These are phyloP conservation scores for Penicillium sp. DNA, from an alignment of 2,329 filamentous ascomycete species.

Conservation along the genomic window DNA sequence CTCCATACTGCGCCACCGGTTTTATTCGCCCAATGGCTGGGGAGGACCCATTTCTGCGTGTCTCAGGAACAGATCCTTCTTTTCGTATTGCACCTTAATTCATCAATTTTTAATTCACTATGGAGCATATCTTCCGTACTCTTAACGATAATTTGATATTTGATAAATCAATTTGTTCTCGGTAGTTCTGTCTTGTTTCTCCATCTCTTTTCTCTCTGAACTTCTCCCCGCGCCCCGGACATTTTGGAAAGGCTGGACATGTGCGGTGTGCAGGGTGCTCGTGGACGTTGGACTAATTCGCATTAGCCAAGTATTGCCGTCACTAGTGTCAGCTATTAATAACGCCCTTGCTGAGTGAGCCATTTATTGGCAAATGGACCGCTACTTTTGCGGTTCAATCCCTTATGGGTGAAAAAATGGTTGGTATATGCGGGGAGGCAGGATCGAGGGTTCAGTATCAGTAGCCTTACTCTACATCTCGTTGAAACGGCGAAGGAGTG, in stretches of 20 bases:
- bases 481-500: neutral
- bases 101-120: too few species aligned
- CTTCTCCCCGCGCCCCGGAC: neutral
- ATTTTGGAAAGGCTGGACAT: neutral
- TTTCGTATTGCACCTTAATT: too few species aligned
- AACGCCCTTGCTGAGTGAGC: conserved; percentile 6
- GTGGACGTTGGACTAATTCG: conserved; percentile 8
- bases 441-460: conserved; percentile 11
- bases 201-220: neutral
- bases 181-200: too few species aligned
- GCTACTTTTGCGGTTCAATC: too few species aligned
- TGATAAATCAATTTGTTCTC: too few species aligned
- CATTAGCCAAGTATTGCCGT: neutral
- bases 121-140: neutral
- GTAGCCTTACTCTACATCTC: neutral
- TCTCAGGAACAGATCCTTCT: conserved; percentile 10
- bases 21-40: conserved; percentile 14
- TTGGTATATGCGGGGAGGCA: conserved; percentile 6
- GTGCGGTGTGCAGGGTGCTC: conserved; percentile 5
- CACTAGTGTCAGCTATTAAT: conserved; percentile 11
- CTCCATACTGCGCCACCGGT: conserved; percentile 23
- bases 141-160: too few species aligned
- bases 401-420: neutral
- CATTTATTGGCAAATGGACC: neutral
- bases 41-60: neutral